Evolutionary conservation across 768 basidiomycete species (phyloP).

Genomic region (Punctularia strigosozonata): DNA sequence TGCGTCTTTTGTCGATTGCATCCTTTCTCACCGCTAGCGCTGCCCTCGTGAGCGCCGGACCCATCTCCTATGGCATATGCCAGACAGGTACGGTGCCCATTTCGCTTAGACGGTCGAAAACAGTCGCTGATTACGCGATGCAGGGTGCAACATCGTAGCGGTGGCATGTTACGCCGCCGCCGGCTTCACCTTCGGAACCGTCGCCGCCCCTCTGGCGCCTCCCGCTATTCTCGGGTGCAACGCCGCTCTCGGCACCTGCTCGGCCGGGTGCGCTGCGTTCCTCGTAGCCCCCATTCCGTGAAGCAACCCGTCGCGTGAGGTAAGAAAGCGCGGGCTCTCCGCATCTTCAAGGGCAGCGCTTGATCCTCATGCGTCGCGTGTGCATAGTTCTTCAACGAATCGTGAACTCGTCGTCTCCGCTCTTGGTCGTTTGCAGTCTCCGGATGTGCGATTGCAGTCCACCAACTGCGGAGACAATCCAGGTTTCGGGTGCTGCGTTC

Average conservation of each 20-base stretch:
- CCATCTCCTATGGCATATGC: constrained; percentile 27
- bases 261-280: constrained; percentile 25
- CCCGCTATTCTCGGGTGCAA: constrained; percentile 30
- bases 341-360: too few species aligned
- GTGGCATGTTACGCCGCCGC: constrained; percentile 33
- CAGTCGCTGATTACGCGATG: constrained; percentile 12
- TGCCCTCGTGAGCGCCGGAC: constrained; percentile 15
- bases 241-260: constrained; percentile 28
- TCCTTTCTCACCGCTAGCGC: constrained; percentile 1
- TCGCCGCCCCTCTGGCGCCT: constrained; percentile 26
- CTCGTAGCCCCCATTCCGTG: constrained; percentile 26
- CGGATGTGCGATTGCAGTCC: too few species aligned
- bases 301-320: too few species aligned
- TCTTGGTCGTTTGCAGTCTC: too few species aligned
- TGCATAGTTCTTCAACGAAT: too few species aligned
- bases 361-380: too few species aligned
- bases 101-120: constrained; percentile 12
- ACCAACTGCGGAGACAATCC: too few species aligned
- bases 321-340: too few species aligned
- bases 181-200: constrained; percentile 30
- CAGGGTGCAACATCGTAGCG: constrained; percentile 24
- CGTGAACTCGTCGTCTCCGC: too few species aligned
- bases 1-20: too few species aligned
- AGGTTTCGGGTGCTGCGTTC: too few species aligned
- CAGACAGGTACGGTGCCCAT: constrained; percentile 25